Evolutionary conservation across 768 basidiomycete genomes (phyloP), one percentile per base, ranked within the genome.

Genomic region (Hebeloma cylindrosporum): DNA sequence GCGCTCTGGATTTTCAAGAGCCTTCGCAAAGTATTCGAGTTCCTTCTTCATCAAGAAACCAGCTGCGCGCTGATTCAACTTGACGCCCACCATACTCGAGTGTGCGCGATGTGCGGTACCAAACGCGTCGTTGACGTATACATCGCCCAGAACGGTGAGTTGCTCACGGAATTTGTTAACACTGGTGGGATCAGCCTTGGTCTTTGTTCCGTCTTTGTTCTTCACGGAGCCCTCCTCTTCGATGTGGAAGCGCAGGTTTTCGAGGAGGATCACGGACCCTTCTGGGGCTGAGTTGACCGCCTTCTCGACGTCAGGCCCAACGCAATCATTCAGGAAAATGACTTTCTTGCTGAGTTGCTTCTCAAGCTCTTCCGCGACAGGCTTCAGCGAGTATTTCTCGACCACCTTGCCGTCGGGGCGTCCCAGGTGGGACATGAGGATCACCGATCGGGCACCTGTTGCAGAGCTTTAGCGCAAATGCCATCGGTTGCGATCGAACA

Each of bases 21-120:
- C 95, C 70, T 97, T 99, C 35, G 95, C 92, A 67, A 99, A 98
- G 76, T 85, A 99, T 58, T 97, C 94, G 56, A 99, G 83, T 67
- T 99, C 95, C 70, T 97, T 97, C 74, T 94, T 96, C 76, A 99
- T 87, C 50, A 99, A 79, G 76, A 96, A 93, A 18, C 95, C 95
- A 23, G 95, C 83, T 1, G 95, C 95, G 55, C 93, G 79, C 67
- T 95, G 87, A 5, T 86, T 83, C 13, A 98, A 78, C 63, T 95
- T 82, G 58, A 99, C 78, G 57, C 95, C 95, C 55, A 99, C 95
- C 94, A 99, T 97, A 59, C 90, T 93, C 0, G 95, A 97, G 67
- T 99, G 95, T 7, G 93, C 93, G 55, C 95, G 92, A 68, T 99
- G 95, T 39, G 94, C 95, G 33, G 95, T 99, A 37, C 95, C 95